Base-by-base conservation (phyloP, 2,329 filamentous ascomycete genomes). In the Alternaria viburni region DNA sequence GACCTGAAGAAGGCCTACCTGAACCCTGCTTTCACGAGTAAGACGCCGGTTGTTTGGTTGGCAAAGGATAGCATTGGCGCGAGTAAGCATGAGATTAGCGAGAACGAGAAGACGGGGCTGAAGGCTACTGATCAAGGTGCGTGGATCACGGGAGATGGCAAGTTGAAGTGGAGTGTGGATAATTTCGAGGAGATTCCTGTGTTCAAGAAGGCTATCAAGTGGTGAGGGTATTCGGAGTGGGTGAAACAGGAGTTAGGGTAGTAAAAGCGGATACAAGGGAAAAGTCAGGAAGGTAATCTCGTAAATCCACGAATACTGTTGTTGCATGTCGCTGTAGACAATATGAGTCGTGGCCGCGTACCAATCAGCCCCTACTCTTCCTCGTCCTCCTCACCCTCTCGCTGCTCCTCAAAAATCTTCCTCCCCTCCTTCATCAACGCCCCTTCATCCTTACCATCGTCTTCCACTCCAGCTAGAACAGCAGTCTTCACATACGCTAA, bases 41-140 rank as follows among this genome's bases (percentile, higher is more conserved):
- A 67, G 45, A 77, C 76, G 44, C 76, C 78, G 0, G 30, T 76
- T n/a, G 66, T 79, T 8, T 79, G 78, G 77, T 25, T 80, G 17
- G 70, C 77, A 17, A 74, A 62, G 51, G 78, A 80, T 46, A 64
- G 67, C 17, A 74, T 76, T 61, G 75, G 75, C 13, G 75, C 76
- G 6, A 78, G 71, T 46, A 74, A 77, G 62, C 72, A 66, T 7
- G 75, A 78, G 52, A 67, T 77, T 10, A 61, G 65, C 15, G 74
- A 77, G 65, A 76, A 74, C 54, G 74, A 77, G 54, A 66, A 71
- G 23, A 64, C 47, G 8, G 76, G 73, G 3, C 55, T 80, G 47
- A 69, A 70, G 44, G 58, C 60, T 50, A 79, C 65, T 51, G 76
- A 79, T 62, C 57, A 74, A 54, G 78, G 77, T 17, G 77, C 78